phyloP scores from a whole-genome alignment of 305 asterid species.

The Fraxinus velutina region DNA sequence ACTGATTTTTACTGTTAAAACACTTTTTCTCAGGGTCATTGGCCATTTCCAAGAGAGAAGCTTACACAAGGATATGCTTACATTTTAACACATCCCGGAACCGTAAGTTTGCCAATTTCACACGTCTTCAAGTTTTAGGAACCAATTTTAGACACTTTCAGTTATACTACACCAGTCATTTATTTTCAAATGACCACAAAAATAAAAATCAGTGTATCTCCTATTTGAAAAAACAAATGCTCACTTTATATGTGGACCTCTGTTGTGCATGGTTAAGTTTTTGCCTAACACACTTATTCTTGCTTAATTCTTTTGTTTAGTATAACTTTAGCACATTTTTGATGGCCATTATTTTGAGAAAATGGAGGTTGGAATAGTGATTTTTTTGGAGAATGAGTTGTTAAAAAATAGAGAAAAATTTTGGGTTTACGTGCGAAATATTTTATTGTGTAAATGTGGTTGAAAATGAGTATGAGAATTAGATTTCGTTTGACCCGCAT shows the following conservation, averaged over 20 bases:
- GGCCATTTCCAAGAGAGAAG: conserved; percentile 63
- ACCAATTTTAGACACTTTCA: background rate
- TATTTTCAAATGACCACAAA: background rate
- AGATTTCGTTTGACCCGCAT: background rate
- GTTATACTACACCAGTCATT: background rate
- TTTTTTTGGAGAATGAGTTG: background rate
- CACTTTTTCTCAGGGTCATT: conserved; percentile 44
- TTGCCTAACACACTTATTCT: background rate
- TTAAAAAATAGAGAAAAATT: background rate
- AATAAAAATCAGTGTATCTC: background rate
- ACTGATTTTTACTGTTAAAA: background rate
- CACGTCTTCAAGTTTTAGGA: background rate
- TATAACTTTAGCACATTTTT: background rate
- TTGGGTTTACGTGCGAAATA: no score
- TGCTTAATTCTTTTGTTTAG: background rate
- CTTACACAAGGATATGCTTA: conserved; percentile 58
- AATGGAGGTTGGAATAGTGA: background rate
- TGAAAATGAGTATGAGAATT: background rate
- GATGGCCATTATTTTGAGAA: background rate
- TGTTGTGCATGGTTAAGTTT: background rate
- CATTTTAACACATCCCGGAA: conserved; percentile 60
- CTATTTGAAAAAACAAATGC: background rate
- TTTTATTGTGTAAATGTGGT: background rate
- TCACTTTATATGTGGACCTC: background rate
- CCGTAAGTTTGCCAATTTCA: conserved; percentile 22